A percentile compares a stretch with the other conserved stretches of the same genome.
phyloP scores from a whole-genome alignment of 345 rosid genomes.

The Laguncularia racemosa region DNA sequence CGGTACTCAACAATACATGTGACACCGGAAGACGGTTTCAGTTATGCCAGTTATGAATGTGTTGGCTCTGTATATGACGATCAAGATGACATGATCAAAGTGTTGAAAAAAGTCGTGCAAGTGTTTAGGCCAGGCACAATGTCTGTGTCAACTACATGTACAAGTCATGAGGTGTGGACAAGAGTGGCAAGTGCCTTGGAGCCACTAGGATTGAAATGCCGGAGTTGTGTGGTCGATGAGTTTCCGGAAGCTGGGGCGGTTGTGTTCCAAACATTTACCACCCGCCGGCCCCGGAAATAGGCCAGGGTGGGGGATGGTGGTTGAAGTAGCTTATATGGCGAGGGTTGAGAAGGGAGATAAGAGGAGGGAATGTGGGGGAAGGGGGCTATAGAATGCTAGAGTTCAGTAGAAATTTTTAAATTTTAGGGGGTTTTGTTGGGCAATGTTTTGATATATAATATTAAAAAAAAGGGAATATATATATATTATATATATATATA shows the following conservation, averaged over 20 bases:
- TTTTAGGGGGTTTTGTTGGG: no score
- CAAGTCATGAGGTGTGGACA: conserved; percentile 43
- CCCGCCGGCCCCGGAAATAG: conserved; percentile 69
- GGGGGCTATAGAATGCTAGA: background rate
- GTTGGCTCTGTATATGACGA: conserved; percentile 61
- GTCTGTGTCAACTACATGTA: conserved; percentile 64
- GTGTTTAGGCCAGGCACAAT: conserved; percentile 73
- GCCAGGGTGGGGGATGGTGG: background rate
- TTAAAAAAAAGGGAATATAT: conserved; percentile 2
- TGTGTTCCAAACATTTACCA: conserved; percentile 72
- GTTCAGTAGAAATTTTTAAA: background rate
- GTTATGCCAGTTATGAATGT: conserved; percentile 93
- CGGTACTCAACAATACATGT: conserved; percentile 97
- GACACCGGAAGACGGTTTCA: conserved; percentile 91
- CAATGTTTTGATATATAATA: no score
- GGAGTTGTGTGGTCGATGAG: conserved; percentile 62
- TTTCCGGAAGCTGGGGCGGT: conserved; percentile 65
- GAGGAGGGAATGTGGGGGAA: background rate
- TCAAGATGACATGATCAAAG: conserved; percentile 32
- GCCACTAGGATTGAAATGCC: conserved; percentile 67
- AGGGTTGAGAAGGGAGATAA: background rate
- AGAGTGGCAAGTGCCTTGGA: conserved; percentile 54
- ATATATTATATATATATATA: no score
- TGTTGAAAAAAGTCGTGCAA: conserved; percentile 50
- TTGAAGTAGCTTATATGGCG: conserved; percentile 8